phyloP scores from a whole-genome alignment of 1,284 basidiomycete genomes.

The Mycena citricolor region DNA sequence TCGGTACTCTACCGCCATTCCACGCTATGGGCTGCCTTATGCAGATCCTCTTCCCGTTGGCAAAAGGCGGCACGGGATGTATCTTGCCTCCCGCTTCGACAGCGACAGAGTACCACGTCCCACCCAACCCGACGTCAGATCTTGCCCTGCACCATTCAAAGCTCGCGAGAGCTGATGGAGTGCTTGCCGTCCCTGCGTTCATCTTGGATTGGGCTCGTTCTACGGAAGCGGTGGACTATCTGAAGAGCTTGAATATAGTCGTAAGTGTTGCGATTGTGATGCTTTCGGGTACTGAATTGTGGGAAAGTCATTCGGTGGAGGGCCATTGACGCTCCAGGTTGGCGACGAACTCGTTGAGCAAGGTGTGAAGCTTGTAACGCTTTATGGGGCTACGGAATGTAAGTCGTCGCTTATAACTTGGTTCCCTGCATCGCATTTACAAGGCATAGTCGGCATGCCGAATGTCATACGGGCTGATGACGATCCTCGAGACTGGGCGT shows the following conservation, averaged over 20 bases:
- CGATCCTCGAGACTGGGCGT: constrained; percentile 32
- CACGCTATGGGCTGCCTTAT: constrained; percentile 33
- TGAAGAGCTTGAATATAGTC: constrained; percentile 31
- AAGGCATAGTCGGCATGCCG: constrained; percentile 15
- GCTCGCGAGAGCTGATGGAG: constrained; percentile 28
- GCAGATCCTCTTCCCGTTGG: constrained; percentile 29
- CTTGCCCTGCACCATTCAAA: constrained; percentile 33
- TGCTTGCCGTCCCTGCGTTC: constrained; percentile 37
- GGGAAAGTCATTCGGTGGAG: constrained; percentile 30
- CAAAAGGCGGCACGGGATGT: constrained; percentile 26
- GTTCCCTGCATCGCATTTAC: background rate
- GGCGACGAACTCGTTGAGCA: constrained; percentile 29
- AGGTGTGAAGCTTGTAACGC: constrained; percentile 30
- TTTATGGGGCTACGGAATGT: constrained; percentile 37
- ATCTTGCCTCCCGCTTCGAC: constrained; percentile 33
- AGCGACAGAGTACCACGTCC: constrained; percentile 22
- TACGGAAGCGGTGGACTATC: constrained; percentile 28
- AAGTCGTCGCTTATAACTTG: constrained; percentile 18
- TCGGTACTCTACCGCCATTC: constrained; percentile 33
- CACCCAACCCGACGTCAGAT: constrained; percentile 32
- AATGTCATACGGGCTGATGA: constrained; percentile 4
- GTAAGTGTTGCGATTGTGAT: constrained; percentile 25
- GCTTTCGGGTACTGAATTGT: background rate
- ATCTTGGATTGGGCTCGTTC: constrained; percentile 33
- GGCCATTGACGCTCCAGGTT: constrained; percentile 27